These are phyloP conservation scores for Trichothecium sympodiale DNA, from an alignment of 2,329 filamentous ascomycete genomes.

Conservation along the genomic window DNA sequence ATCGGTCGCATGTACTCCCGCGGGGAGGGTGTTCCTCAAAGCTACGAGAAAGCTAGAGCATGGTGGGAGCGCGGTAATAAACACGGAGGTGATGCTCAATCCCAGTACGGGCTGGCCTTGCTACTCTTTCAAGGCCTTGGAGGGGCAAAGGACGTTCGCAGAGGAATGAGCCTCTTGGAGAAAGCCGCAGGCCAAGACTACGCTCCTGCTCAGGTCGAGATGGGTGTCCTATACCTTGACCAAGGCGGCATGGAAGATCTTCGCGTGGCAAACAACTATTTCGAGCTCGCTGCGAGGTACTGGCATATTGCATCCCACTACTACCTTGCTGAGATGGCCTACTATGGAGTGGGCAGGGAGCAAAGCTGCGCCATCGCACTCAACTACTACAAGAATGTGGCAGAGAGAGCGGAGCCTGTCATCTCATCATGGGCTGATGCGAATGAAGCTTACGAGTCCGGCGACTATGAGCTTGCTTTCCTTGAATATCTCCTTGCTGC, in stretches of 20 bases:
- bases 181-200: slow-evolving; percentile 74
- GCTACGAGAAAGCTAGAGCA: slow-evolving; percentile 60
- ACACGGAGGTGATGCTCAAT: slow-evolving; percentile 63
- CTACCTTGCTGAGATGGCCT: slow-evolving; percentile 79
- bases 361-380: slow-evolving; percentile 67
- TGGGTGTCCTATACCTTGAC: slow-evolving; percentile 77
- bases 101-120: slow-evolving; percentile 72
- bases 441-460: slow-evolving; percentile 68
- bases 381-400: slow-evolving; percentile 72
- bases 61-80: slow-evolving; percentile 77
- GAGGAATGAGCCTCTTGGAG: slow-evolving; percentile 66
- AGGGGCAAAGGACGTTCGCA: slow-evolving; percentile 54
- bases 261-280: slow-evolving; percentile 70
- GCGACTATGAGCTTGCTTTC: slow-evolving; percentile 70
- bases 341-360: slow-evolving; percentile 70
- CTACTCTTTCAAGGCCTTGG: slow-evolving; percentile 76
- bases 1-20: slow-evolving; percentile 83
- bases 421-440: slow-evolving; percentile 75
- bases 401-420: slow-evolving; percentile 60
- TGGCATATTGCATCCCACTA: slow-evolving; percentile 84
- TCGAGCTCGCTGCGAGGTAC: slow-evolving; percentile 74
- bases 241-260: slow-evolving; percentile 63
- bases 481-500: slow-evolving; percentile 78
- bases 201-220: slow-evolving; percentile 67
- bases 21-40: slow-evolving; percentile 74